Base-by-base conservation (phyloP, 257 asterid species). In the Solanum chiquidenum region DNA sequence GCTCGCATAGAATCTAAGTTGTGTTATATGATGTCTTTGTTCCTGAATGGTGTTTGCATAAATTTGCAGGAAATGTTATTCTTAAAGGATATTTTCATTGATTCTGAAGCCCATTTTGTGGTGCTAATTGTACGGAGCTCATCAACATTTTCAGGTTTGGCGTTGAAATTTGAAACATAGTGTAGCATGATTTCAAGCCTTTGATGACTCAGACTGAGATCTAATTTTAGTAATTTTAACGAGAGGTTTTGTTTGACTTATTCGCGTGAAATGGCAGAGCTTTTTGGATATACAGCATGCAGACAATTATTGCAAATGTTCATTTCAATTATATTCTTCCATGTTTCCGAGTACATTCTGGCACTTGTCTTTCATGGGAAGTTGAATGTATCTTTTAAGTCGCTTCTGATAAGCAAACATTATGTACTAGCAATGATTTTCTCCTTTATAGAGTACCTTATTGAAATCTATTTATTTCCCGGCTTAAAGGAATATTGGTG, bases 391-490 rank as follows among this genome's bases (percentile, higher is more conserved):
- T 86, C 93, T 58, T 88, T 93, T 55, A 95, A 83, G 82, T 95
- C 99, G n/a, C 98, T 97, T 86, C 86, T 97, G 71, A 91, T 97
- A 94, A 97, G 99, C 93, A 80, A 84, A 84, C 89, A 90, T 86
- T 97, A 95, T 88, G 62, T 88, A 4, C 52, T 97, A 85, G 98
- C 98, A 1, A 95, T 97, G 99, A 38, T 89, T 31, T 89, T 87
- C 92, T 94, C 98, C 62, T 33, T 95, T 49, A 55, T 92, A 31
- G 99, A 97, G 92, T 95, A 95, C 93, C 86, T 92, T 12, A 69
- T 95, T 23, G 99, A 95, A 91, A 83, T 92, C 35, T 91, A 74
- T 74, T 74, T 74, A 52, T 74, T 74, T 74, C 83, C 83, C 8
- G 83, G 52, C 31, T 74, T 74, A 74, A 74, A 74, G 83, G 52